A percentile compares a stretch with the other conserved stretches of the same genome.
Evolutionary conservation across 179 eudicot species (phyloP).

Genomic region (Carnegiea gigantea): DNA sequence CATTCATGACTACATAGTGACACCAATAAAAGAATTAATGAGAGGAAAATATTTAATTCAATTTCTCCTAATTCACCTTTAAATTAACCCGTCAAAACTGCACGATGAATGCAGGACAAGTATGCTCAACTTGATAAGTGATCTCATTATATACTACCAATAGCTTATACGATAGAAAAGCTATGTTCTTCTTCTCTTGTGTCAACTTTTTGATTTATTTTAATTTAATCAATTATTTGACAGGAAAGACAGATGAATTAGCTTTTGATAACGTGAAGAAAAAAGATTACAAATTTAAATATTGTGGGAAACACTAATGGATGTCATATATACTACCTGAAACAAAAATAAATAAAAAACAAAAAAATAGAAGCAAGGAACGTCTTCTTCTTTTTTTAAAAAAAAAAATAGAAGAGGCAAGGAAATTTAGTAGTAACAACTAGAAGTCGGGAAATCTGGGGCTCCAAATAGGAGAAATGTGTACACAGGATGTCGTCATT

Average conservation of each 20-base stretch:
- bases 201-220: neutral
- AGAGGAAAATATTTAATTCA: neutral
- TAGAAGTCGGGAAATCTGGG: neutral
- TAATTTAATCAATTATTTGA: neutral
- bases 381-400: no score
- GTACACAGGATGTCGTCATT: slow-evolving; percentile 37
- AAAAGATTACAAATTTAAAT: neutral
- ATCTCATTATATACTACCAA: neutral
- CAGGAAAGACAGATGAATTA: neutral
- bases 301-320: neutral
- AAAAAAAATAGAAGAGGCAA: no score
- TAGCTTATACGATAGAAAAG: neutral
- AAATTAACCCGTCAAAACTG: no score
- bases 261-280: neutral
- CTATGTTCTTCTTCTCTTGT: neutral
- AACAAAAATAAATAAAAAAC: neutral
- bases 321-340: neutral
- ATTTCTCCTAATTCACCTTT: neutral
- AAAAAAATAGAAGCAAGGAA: neutral
- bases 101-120: no score
- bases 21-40: neutral
- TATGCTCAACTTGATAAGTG: no score
- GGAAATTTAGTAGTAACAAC: neutral
- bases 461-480: neutral
- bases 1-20: neutral